Conservation (phyloP, 345 rosid species). For the thale cress (Arabidopsis thaliana) region TAIR10.1 NC_003070.9:299001-299500, state of each 20-base stretch:
- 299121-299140: constrained; percentile 72
- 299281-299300: constrained; percentile 76
- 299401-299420: constrained; percentile 75
- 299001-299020: constrained; percentile 79
- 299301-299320: constrained; percentile 74
- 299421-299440: constrained; percentile 62
- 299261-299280: constrained; percentile 88
- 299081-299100: constrained; percentile 81
- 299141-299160: constrained; percentile 84
- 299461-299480: constrained; percentile 72
- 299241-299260: constrained; percentile 76
- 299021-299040: constrained; percentile 69
- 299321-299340: constrained; percentile 66
- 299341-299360: constrained; percentile 76
- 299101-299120: constrained; percentile 61
- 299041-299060: constrained; percentile 81
- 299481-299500: constrained; percentile 79
- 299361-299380: constrained; percentile 92
- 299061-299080: constrained; percentile 69
- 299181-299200: constrained; percentile 69
- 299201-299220: constrained; percentile 56
- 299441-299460: constrained; percentile 81
- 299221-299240: constrained; percentile 61
- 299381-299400: constrained; percentile 81
- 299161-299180: constrained; percentile 84